Conservation (phyloP, 345 rosid species). For the Trapa incisa region DNA sequence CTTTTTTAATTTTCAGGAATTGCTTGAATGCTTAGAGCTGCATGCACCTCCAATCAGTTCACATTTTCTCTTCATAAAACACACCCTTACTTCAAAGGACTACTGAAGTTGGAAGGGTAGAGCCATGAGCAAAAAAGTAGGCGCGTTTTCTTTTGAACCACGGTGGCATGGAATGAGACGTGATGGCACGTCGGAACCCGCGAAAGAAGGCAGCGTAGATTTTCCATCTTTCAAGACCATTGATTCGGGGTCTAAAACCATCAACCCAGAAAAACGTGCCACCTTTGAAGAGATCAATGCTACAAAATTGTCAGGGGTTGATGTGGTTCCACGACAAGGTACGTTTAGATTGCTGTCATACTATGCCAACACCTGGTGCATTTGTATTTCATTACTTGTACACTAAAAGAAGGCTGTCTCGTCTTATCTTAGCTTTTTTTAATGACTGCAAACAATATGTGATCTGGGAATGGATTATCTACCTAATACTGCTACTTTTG, state of each 20-base stretch:
- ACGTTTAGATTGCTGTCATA: not conserved
- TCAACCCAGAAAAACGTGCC: not conserved
- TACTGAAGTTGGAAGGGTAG: not conserved
- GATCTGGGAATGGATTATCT: too few species aligned
- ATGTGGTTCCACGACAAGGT: not conserved
- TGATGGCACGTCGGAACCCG: constrained; percentile 12
- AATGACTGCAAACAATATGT: too few species aligned
- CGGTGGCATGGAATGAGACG: constrained; percentile 20
- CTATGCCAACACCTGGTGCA: not conserved
- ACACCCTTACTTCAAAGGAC: not conserved
- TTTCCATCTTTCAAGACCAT: constrained; percentile 3
- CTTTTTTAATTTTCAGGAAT: not conserved
- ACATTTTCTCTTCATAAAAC: not conserved
- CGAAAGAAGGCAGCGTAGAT: constrained; percentile 9
- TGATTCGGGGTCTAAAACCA: constrained; percentile 1
- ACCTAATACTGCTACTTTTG: too few species aligned
- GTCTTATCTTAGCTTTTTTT: too few species aligned
- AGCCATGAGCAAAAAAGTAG: constrained; percentile 17
- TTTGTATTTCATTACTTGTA: not conserved
- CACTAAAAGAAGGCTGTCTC: too few species aligned
- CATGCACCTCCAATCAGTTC: not conserved
- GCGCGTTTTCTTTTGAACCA: constrained; percentile 16
- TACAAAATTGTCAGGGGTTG: not conserved
- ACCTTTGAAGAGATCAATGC: not conserved
- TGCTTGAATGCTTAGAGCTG: not conserved